Conservation (phyloP, 345 rosid species). For the Hevea brasiliensis region DNA sequence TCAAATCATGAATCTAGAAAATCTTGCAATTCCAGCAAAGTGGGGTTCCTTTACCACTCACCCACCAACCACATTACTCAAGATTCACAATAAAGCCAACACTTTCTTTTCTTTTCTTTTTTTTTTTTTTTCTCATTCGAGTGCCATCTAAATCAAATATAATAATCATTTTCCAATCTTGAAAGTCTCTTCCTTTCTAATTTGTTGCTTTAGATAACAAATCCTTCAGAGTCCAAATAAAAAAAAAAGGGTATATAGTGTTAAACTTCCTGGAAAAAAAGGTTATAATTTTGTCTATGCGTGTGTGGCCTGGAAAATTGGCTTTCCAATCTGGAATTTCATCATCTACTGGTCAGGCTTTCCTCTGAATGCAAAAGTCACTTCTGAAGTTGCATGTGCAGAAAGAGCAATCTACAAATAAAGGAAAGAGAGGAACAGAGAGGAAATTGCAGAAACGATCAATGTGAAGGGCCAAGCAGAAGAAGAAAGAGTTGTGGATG, state of each 20-base stretch:
- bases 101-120: constrained; percentile 15
- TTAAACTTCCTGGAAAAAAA: background rate
- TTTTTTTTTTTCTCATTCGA: background rate
- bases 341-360: background rate
- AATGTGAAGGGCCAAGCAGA: constrained; percentile 21
- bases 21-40: constrained; percentile 51
- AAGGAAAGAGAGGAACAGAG: constrained; percentile 12
- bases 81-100: constrained; percentile 32
- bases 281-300: constrained; percentile 13
- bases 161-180: background rate
- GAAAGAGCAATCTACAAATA: constrained; percentile 13
- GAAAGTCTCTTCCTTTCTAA: constrained; percentile 11
- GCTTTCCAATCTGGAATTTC: constrained; percentile 20
- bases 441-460: constrained; percentile 18
- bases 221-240: background rate
- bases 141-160: background rate
- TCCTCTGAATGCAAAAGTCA: constrained; percentile 7
- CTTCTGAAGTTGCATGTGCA: background rate
- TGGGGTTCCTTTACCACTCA: constrained; percentile 18
- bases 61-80: constrained; percentile 27
- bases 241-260: too few species aligned
- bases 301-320: constrained; percentile 33
- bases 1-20: constrained; percentile 16
- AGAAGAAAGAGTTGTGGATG: constrained; percentile 26
- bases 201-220: constrained; percentile 19